phyloP scores from a whole-genome alignment of 495 filamentous ascomycete species.

The Neurospora sp. region DNA sequence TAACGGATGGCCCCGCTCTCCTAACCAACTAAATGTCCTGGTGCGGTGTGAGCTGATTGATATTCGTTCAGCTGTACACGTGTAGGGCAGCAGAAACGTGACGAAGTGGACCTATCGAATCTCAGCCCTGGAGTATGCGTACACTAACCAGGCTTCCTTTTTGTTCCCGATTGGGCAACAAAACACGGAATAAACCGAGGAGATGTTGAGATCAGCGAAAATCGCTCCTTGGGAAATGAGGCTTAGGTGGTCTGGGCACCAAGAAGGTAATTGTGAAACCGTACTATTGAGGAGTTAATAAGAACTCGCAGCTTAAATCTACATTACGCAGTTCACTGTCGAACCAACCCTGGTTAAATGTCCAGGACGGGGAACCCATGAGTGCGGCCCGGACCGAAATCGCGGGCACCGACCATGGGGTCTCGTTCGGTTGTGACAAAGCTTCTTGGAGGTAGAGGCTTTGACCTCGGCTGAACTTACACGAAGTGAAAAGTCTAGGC shows the following conservation, averaged over 20 bases:
- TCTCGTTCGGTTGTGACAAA: background rate
- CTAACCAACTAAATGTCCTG: background rate
- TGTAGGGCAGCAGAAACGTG: background rate
- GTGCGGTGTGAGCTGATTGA: background rate
- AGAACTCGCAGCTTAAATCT: background rate
- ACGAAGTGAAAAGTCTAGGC: background rate
- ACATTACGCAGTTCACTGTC: background rate
- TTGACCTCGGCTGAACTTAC: background rate
- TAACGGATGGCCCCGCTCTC: background rate
- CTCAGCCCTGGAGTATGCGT: background rate
- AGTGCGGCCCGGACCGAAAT: background rate
- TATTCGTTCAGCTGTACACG: background rate
- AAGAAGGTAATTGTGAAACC: background rate
- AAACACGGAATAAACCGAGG: background rate
- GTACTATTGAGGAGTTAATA: background rate
- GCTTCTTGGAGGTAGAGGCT: background rate
- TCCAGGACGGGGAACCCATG: background rate
- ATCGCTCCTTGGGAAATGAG: background rate
- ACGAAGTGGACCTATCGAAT: background rate
- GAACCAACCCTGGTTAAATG: background rate
- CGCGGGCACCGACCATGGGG: background rate
- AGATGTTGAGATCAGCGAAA: background rate
- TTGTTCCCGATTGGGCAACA: background rate
- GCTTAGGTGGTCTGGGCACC: background rate
- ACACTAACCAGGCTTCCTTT: background rate